Base-by-base conservation (phyloP, 2,329 filamentous ascomycete species). In the Xylariaceae sp. region DNA sequence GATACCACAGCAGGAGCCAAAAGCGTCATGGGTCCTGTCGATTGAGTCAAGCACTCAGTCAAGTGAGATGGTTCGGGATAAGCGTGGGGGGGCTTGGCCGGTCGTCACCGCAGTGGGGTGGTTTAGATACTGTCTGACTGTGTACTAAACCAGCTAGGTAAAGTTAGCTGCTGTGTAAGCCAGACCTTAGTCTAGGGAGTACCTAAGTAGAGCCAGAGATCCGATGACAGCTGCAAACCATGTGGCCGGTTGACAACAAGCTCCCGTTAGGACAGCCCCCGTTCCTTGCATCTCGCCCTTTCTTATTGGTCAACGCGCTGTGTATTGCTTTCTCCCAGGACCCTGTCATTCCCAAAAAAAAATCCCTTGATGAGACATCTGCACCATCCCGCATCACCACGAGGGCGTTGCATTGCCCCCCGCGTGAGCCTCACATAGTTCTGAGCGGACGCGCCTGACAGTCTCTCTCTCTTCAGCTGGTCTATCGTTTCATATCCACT, bases 301-400 rank as follows among this genome's bases (percentile, higher is more conserved):
- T 31, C n/a, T 36, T 24, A 56, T 60, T 60, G 47, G 57, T 24
- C 45, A 37, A 41, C 26, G 47, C 23, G 24, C 5, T 16, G 7
- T 21, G 28, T 43, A 28, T 6, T 16, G 12, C 9, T 31, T 33
- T 28, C 23, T 34, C 6, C 9, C 6, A 46, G 19, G 21, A 11
- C 21, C 41, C 47, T 31, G 28, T 7, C 28, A 31, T n/a, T n/a
- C n/a, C n/a, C n/a, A n/a, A n/a, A n/a, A n/a, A n/a, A n/a, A 52
- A 53, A 61, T 63, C 60, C 56, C 21, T 53, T 9, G 44, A 7
- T 33, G 24, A 59, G 58, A 60, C 53, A 58, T 59, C 55, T 53
- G 54, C 67, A 63, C 63, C 65, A 68, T 63, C 53, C 60, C 62
- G 62, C 62, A 63, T 60, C 66, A 67, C 67, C 66, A 69, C 67